Evolutionary conservation across 805 yeast species (phyloP).

Genomic region (Candida ovalis): DNA sequence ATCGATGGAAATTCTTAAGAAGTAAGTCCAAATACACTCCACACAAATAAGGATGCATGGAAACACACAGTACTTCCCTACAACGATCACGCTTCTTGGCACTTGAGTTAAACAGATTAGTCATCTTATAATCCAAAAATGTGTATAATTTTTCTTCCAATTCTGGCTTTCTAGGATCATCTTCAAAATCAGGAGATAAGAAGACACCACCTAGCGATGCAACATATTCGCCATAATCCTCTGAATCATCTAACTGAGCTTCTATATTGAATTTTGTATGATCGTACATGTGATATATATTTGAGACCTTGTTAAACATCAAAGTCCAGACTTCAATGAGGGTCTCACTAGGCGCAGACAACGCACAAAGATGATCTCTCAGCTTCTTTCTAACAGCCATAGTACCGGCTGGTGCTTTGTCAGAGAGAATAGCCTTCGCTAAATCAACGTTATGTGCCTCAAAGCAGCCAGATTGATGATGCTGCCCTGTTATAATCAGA

Average conservation of each 20-base stretch:
- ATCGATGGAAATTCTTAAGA: constrained; percentile 18
- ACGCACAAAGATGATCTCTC: constrained; percentile 36
- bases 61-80: constrained; percentile 57
- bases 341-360: constrained; percentile 36
- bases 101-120: constrained; percentile 23
- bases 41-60: constrained; percentile 43
- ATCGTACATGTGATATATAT: constrained; percentile 5
- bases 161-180: constrained; percentile 25
- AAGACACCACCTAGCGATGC: constrained; percentile 70
- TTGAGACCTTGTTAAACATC: constrained; percentile 37
- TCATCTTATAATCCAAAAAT: constrained; percentile 23
- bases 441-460: constrained; percentile 33
- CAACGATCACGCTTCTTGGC: constrained; percentile 57
- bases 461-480: constrained; percentile 24
- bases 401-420: constrained; percentile 62
- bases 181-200: constrained; percentile 30
- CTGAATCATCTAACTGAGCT: constrained; percentile 8
- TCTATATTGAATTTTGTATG: background rate
- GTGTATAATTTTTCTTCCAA: constrained; percentile 24
- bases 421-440: constrained; percentile 44
- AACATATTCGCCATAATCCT: constrained; percentile 60
- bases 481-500: constrained; percentile 15
- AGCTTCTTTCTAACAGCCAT: constrained; percentile 71
- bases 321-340: constrained; percentile 39
- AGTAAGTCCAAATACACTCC: constrained; percentile 22